Evolutionary conservation across 78 protist genomes (phyloP).

Genomic region (Polysphondylium violaceum): DNA sequence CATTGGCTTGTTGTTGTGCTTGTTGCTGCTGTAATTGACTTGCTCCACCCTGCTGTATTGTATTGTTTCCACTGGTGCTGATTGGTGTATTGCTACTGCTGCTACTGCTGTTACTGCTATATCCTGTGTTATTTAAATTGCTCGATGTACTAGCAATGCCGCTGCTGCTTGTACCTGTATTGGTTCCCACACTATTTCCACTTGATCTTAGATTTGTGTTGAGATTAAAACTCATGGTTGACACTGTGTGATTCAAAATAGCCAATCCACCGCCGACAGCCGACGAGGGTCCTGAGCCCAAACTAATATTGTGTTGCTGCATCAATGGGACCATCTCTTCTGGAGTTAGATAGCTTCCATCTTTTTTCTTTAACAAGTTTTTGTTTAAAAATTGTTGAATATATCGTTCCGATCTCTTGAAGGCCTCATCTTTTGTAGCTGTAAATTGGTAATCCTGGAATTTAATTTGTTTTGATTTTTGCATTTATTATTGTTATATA

Average conservation of each 20-base stretch:
- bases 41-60: conserved; percentile 13
- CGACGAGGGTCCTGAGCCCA: not conserved
- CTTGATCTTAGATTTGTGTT: not conserved
- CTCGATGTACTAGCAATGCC: not conserved
- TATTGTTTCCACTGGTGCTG: not conserved
- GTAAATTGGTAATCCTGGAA: conserved; percentile 75
- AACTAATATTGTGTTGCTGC: conserved; percentile 14
- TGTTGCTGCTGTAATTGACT: not conserved
- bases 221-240: conserved; percentile 57
- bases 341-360: conserved; percentile 48
- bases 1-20: not conserved
- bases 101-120: not conserved
- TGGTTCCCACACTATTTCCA: not conserved
- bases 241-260: conserved; percentile 41
- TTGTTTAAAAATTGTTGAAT: conserved; percentile 23
- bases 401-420: conserved; percentile 41
- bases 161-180: not conserved
- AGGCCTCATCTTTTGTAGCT: conserved; percentile 64
- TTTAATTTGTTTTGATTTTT: conserved; percentile 16
- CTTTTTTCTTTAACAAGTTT: conserved; percentile 58
- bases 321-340: conserved; percentile 32
- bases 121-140: no score
- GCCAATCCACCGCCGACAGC: not conserved
- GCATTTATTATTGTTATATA: not conserved
- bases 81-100: not conserved